Evolutionary conservation across 2,329 filamentous ascomycete genomes (phyloP).

Genomic region (Fusarium cyanostomum): DNA sequence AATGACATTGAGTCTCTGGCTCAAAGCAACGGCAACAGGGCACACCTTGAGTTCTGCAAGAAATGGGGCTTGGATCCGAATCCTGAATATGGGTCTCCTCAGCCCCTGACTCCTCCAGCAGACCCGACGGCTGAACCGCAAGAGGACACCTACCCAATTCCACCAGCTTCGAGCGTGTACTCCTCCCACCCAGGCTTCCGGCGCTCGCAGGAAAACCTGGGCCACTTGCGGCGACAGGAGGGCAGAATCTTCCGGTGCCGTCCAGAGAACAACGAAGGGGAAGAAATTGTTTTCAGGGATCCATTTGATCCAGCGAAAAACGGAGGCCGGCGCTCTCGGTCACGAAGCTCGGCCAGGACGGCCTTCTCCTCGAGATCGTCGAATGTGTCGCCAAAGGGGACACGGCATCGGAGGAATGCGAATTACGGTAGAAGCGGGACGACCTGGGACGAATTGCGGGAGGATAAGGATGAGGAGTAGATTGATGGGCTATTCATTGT

Average conservation of each 20-base stretch:
- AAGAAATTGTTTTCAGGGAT: neutral
- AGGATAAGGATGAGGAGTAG: constrained; percentile 3
- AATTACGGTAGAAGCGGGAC: neutral
- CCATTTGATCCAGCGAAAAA: neutral
- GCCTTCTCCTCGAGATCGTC: neutral
- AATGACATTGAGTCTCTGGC: neutral
- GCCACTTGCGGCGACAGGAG: neutral
- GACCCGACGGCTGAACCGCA: neutral
- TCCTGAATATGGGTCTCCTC: neutral
- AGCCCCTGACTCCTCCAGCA: neutral
- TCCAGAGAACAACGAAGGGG: neutral
- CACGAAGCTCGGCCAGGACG: neutral
- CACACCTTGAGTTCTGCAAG: constrained; percentile 25
- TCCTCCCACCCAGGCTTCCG: constrained; percentile 29
- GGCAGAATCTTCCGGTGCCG: neutral
- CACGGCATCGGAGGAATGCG: neutral
- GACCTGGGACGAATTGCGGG: constrained; percentile 3
- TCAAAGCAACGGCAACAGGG: constrained; percentile 2
- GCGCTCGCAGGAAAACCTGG: constrained; percentile 6
- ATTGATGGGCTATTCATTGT: neutral
- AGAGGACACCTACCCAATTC: neutral
- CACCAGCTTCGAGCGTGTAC: constrained; percentile 33
- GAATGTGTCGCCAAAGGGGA: neutral
- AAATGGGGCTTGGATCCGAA: neutral
- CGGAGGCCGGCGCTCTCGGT: neutral